Percentiles rank a stretch among this genome's conserved stretches.
These are phyloP conservation scores for Tricholoma matsutake DNA, from an alignment of 768 basidiomycete genomes.

Conservation along the genomic window DNA sequence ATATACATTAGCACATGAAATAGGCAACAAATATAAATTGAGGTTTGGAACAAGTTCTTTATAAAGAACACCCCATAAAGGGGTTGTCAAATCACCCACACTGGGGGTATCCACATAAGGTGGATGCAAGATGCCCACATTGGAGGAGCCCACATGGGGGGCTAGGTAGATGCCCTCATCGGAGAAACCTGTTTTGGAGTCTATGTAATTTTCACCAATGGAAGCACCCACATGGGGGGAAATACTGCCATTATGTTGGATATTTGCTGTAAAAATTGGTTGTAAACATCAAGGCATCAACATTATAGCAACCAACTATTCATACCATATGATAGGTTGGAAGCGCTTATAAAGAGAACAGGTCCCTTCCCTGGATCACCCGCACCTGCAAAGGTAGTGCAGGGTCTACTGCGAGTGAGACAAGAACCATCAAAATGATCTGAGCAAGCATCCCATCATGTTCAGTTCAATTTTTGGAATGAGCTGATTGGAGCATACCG, in stretches of 20 bases:
- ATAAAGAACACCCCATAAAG: too few relatives aligned
- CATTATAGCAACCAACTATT: not conserved
- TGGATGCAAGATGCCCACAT: too few relatives aligned
- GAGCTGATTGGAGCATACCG: not conserved
- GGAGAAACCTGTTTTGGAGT: not conserved
- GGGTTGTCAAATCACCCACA: too few relatives aligned
- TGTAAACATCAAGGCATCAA: not conserved
- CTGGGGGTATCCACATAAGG: too few relatives aligned
- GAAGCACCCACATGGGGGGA: not conserved
- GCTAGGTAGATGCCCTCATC: too few relatives aligned
- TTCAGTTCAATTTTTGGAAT: not conserved
- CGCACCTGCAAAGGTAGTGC: not conserved
- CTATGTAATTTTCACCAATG: not conserved
- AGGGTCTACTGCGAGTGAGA: not conserved
- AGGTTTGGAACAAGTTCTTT: too few relatives aligned
- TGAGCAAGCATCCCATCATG: not conserved
- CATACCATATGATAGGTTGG: not conserved
- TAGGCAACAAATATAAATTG: too few relatives aligned
- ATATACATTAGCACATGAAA: too few relatives aligned
- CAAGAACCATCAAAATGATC: not conserved
- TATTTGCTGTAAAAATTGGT: not conserved
- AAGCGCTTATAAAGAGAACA: not conserved
- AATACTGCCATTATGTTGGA: too few relatives aligned
- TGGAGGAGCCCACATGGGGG: too few relatives aligned
- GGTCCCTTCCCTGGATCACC: not conserved